Evolutionary conservation across 1,139 yeast species (phyloP).

Genomic region (Ogataea hybrid): DNA sequence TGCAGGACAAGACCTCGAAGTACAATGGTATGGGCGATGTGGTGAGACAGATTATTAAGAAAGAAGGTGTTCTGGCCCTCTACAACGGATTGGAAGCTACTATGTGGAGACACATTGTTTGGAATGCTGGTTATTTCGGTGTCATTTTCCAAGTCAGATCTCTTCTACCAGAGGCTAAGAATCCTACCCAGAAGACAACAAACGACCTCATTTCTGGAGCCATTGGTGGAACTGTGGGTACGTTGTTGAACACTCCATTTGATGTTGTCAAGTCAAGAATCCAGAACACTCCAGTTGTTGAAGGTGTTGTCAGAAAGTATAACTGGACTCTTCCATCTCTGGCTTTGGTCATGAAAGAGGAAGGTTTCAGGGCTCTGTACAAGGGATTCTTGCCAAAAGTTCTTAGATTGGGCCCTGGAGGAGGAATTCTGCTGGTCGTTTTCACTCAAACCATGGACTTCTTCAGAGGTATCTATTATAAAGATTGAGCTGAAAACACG

Average conservation of each 20-base stretch:
- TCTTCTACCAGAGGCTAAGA: conserved; percentile 74
- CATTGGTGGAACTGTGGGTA: conserved; percentile 96
- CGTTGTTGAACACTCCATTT: conserved; percentile 90
- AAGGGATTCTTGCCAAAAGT: conserved; percentile 98
- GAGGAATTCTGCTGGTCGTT: conserved; percentile 95
- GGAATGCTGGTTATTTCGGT: conserved; percentile 99
- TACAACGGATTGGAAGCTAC: conserved; percentile 97
- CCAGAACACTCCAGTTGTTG: conserved; percentile 74
- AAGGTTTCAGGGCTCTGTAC: conserved; percentile 84
- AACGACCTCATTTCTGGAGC: conserved; percentile 91
- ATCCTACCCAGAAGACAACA: conserved; percentile 66
- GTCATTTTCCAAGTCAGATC: conserved; percentile 83
- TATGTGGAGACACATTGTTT: conserved; percentile 90
- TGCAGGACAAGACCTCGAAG: conserved; percentile 83
- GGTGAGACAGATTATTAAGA: conserved; percentile 63
- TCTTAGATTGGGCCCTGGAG: conserved; percentile 97
- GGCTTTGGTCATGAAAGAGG: conserved; percentile 76
- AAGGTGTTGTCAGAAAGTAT: conserved; percentile 70
- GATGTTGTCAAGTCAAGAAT: conserved; percentile 98
- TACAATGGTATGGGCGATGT: conserved; percentile 89
- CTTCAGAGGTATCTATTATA: conserved; percentile 66
- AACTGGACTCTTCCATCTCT: conserved; percentile 90
- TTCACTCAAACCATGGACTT: conserved; percentile 94
- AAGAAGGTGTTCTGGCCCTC: conserved; percentile 79
- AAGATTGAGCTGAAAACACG: conserved; percentile 17